These are phyloP conservation scores for Fusarium agapanthi DNA, from an alignment of 2,329 filamentous ascomycete genomes.

Conservation along the genomic window DNA sequence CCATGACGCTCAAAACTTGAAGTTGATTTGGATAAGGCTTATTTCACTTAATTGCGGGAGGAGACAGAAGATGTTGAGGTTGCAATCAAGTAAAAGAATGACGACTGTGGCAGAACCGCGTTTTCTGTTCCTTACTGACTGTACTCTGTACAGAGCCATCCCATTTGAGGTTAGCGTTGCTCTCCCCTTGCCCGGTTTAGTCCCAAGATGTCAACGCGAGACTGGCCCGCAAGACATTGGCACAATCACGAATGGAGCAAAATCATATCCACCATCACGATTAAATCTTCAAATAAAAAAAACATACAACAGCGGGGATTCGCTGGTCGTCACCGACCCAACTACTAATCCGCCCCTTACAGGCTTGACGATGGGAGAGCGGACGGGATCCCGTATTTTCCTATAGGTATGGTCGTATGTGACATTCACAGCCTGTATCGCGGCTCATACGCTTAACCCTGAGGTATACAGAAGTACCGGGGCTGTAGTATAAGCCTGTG, in stretches of 20 bases:
- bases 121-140: not conserved
- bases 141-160: rapidly evolving
- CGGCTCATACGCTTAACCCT: rapidly evolving
- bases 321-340: not conserved
- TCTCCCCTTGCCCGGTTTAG: too few species aligned
- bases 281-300: not conserved
- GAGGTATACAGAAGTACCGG: too few species aligned
- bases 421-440: rapidly evolving
- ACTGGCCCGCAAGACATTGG: not conserved
- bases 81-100: too few species aligned
- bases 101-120: not conserved
- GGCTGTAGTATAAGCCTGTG: rapidly evolving
- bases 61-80: not conserved
- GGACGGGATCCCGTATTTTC: not conserved
- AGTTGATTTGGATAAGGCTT: too few species aligned
- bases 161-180: not conserved
- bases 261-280: not conserved
- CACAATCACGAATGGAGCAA: not conserved
- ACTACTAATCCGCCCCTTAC: constrained; percentile 1
- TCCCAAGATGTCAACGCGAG: not conserved
- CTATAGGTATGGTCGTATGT: constrained; percentile 1
- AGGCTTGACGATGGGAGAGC: not conserved
- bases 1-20: not conserved
- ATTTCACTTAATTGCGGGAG: not conserved
- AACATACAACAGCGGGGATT: not conserved